phyloP scores from a whole-genome alignment of 306 rosid species.

The Prunus armeniaca region DNA sequence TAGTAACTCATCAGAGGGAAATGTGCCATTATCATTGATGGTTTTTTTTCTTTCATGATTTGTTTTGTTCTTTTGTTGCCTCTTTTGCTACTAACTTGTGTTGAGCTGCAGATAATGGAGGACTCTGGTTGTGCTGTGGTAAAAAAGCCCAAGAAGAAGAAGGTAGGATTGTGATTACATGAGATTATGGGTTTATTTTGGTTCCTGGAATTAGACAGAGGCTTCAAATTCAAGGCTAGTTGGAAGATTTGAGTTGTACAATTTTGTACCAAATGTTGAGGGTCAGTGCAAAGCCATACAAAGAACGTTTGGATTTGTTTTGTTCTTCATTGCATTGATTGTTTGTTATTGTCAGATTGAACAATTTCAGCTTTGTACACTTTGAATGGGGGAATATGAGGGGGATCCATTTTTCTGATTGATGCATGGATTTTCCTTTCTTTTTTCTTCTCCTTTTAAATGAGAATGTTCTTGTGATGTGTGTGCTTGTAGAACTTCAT shows the following conservation, averaged over 20 bases:
- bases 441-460: background rate
- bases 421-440: background rate
- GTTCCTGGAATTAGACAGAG: background rate
- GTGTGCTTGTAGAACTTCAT: background rate
- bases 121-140: slow-evolving; percentile 35
- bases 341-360: background rate
- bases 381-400: background rate
- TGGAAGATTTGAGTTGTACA: too few relatives aligned
- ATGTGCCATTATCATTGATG: background rate
- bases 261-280: too few relatives aligned
- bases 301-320: background rate
- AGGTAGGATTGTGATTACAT: slow-evolving; percentile 39
- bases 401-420: background rate
- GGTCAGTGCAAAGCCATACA: too few relatives aligned
- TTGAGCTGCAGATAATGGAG: slow-evolving; percentile 40
- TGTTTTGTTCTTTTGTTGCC: slow-evolving; percentile 1
- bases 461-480: background rate
- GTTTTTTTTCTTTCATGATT: background rate
- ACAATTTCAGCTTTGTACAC: background rate
- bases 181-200: background rate
- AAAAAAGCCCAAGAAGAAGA: slow-evolving; percentile 43
- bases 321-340: background rate
- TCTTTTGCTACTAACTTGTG: slow-evolving; percentile 17
- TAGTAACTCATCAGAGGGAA: background rate
- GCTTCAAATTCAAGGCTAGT: background rate